These are phyloP conservation scores for Stagonosporopsis tanaceti DNA, from an alignment of 2,329 filamentous ascomycete species.

Conservation along the genomic window DNA sequence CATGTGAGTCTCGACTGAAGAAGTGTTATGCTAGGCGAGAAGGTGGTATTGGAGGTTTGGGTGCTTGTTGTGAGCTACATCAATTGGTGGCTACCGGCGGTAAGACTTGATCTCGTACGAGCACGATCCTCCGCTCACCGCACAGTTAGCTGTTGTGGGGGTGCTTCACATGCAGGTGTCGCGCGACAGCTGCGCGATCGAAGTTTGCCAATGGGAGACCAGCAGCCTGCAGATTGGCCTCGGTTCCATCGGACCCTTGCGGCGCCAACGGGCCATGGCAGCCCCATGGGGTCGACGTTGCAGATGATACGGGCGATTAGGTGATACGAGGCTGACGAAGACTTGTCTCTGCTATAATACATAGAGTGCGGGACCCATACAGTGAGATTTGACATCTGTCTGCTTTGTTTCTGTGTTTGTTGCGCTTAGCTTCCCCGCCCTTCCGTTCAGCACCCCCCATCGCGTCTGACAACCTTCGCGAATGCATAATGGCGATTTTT, in stretches of 20 bases:
- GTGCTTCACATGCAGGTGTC: slow-evolving; percentile 7
- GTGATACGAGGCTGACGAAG: slow-evolving; percentile 1
- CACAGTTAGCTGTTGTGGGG: neutral
- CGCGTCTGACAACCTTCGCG: neutral
- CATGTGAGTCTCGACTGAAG: neutral
- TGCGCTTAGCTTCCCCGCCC: slow-evolving; percentile 3
- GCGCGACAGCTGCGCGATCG: neutral
- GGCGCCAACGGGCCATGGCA: slow-evolving; percentile 6
- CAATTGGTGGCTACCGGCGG: neutral
- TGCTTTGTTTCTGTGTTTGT: neutral
- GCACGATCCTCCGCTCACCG: neutral
- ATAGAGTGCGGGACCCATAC: neutral
- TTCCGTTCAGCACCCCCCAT: neutral
- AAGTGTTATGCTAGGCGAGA: neutral
- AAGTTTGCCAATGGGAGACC: slow-evolving; percentile 8
- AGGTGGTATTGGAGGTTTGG: neutral
- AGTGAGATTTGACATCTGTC: neutral
- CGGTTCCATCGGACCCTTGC: slow-evolving; percentile 10
- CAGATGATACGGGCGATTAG: slow-evolving; percentile 5
- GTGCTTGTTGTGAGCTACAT: neutral
- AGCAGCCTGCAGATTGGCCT: slow-evolving; percentile 5
- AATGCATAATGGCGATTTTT: slow-evolving; percentile 36
- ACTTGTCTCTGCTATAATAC: neutral
- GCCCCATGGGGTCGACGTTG: slow-evolving; percentile 12
- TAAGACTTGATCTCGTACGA: slow-evolving; percentile 3